A percentile compares a stretch with the other conserved stretches of the same genome.
These are phyloP conservation scores for Pisolithus marmoratus DNA, from an alignment of 768 basidiomycete species.

Conservation along the genomic window DNA sequence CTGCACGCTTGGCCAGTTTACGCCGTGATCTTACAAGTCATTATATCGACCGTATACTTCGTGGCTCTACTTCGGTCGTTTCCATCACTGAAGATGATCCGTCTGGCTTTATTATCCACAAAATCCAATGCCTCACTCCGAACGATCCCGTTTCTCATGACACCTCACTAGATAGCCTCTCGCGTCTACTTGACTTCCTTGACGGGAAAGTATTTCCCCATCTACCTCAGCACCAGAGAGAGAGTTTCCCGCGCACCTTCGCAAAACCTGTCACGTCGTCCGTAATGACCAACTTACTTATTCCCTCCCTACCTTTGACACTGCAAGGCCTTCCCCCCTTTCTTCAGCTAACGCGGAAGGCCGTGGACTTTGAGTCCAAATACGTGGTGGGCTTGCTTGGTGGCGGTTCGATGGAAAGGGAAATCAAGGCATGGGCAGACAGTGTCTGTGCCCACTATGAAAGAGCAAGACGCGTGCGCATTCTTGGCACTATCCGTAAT, in stretches of 20 bases:
- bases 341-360: constrained; percentile 48
- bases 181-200: constrained; percentile 58
- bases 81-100: constrained; percentile 30
- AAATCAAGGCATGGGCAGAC: constrained; percentile 65
- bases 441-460: constrained; percentile 74
- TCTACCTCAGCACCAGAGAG: constrained; percentile 43
- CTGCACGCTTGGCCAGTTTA: constrained; percentile 51
- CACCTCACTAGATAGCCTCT: constrained; percentile 46
- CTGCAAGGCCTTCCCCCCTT: constrained; percentile 56
- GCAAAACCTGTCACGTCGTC: constrained; percentile 54
- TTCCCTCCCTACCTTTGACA: constrained; percentile 65
- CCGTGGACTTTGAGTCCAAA: constrained; percentile 61
- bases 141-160: constrained; percentile 37
- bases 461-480: constrained; percentile 57
- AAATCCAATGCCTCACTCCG: constrained; percentile 42
- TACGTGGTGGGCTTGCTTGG: constrained; percentile 47
- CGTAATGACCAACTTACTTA: constrained; percentile 60
- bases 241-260: constrained; percentile 50
- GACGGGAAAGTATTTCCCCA: constrained; percentile 48
- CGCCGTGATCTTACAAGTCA: constrained; percentile 58
- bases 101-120: constrained; percentile 34
- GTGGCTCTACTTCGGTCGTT: constrained; percentile 43
- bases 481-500: constrained; percentile 57
- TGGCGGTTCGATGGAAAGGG: constrained; percentile 40
- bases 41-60: constrained; percentile 55